These are phyloP conservation scores for Cryphonectria nitschkei DNA, from an alignment of 2,329 filamentous ascomycete genomes.

Conservation along the genomic window DNA sequence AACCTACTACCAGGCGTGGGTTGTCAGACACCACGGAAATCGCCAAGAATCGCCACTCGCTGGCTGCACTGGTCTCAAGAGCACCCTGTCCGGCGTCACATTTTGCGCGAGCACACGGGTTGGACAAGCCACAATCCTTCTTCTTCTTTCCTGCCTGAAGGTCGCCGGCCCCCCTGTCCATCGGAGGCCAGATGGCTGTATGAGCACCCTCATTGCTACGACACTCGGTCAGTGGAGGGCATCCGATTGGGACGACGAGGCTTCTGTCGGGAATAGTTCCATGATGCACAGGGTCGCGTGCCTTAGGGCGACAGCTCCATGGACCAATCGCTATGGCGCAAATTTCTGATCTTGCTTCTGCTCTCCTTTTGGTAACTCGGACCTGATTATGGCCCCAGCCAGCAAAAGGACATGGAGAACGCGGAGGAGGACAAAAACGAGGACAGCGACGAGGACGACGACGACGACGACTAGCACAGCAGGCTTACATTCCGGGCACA, in stretches of 20 bases:
- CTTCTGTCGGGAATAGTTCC: not conserved
- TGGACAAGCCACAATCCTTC: slow-evolving; percentile 8
- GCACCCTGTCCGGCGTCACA: slow-evolving; percentile 2
- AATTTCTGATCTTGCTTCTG: not conserved
- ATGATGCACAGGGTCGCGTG: not conserved
- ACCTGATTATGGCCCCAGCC: not conserved
- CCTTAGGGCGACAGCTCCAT: not conserved
- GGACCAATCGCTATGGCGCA: not conserved
- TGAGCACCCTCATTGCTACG: not conserved
- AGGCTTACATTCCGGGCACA: slow-evolving; percentile 13
- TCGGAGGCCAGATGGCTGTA: not conserved
- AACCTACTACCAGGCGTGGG: slow-evolving; percentile 11
- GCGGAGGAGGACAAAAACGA: not conserved
- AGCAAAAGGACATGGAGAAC: not conserved
- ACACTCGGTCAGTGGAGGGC: slow-evolving; percentile 4
- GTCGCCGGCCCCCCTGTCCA: not conserved
- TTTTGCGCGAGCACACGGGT: slow-evolving; percentile 3
- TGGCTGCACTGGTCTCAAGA: not conserved
- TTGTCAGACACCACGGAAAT: not conserved
- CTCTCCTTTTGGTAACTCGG: not conserved
- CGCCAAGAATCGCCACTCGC: not conserved
- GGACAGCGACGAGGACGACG: not conserved
- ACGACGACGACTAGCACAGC: not conserved
- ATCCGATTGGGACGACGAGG: not conserved
- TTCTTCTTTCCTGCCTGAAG: not conserved